Conservation (phyloP, 1,139 yeast genomes). For the Suhomyces bribrorum region DNA sequence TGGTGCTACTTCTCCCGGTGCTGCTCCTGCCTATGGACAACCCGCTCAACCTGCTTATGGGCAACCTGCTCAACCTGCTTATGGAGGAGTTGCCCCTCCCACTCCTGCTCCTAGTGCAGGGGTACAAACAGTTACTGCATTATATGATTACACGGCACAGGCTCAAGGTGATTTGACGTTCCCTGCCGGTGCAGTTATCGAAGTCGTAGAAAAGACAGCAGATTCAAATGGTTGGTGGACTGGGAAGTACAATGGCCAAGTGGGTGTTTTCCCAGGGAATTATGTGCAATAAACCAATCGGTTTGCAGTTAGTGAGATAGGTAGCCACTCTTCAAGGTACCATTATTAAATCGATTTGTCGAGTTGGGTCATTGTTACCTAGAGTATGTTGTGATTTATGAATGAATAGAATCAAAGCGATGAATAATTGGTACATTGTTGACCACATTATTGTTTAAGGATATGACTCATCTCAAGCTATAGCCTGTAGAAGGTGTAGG, state of each 20-base stretch:
- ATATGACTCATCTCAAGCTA: too few species aligned
- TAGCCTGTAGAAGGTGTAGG: too few species aligned
- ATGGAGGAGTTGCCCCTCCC: slow-evolving; percentile 23
- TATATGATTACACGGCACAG: slow-evolving; percentile 78
- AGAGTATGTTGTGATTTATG: too few species aligned
- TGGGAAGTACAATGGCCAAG: slow-evolving; percentile 80
- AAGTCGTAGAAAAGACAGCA: slow-evolving; percentile 74
- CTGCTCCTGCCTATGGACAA: slow-evolving; percentile 20
- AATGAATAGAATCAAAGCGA: too few species aligned
- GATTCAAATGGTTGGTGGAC: slow-evolving; percentile 99
- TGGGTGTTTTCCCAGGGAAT: slow-evolving; percentile 95
- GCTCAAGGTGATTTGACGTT: slow-evolving; percentile 89
- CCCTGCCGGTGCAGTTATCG: slow-evolving; percentile 85
- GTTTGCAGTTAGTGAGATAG: background rate
- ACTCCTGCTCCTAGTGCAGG: slow-evolving; percentile 39
- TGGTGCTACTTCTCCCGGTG: slow-evolving; percentile 20
- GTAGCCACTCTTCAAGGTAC: too few species aligned
- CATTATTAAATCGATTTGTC: too few species aligned
- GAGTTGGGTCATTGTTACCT: too few species aligned
- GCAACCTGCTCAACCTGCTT: slow-evolving; percentile 18
- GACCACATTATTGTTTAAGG: too few species aligned
- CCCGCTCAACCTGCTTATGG: slow-evolving; percentile 17
- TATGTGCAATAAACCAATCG: slow-evolving; percentile 69
- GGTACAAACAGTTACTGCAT: slow-evolving; percentile 66
- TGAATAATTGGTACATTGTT: too few species aligned